phyloP scores from a whole-genome alignment of 345 rosid species.

The Zanthoxylum bungeanum region DNA sequence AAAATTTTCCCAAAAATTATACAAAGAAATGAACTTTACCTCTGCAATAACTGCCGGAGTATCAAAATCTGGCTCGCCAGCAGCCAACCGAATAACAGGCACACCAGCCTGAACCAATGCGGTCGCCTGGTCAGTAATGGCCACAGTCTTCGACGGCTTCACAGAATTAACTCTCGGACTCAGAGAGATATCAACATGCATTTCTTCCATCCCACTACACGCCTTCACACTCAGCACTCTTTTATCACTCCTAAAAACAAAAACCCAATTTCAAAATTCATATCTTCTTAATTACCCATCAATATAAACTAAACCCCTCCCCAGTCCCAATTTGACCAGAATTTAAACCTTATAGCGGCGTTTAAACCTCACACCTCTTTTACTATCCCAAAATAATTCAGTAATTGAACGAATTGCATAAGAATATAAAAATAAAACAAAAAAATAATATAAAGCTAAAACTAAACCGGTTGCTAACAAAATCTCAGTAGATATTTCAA shows the following conservation, averaged over 20 bases:
- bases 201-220: slow-evolving; percentile 23
- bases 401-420: no score
- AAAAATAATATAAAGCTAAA: no score
- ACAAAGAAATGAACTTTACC: slow-evolving; percentile 30
- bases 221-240: slow-evolving; percentile 42
- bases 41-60: slow-evolving; percentile 75
- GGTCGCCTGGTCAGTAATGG: slow-evolving; percentile 86
- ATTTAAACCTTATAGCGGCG: no score
- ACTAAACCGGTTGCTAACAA: no score
- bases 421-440: no score
- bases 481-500: no score
- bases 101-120: slow-evolving; percentile 88
- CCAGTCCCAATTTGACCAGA: neutral
- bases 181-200: slow-evolving; percentile 61
- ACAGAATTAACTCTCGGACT: slow-evolving; percentile 85
- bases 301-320: neutral
- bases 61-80: slow-evolving; percentile 98
- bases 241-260: neutral
- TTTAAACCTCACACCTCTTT: no score
- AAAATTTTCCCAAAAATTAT: neutral
- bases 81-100: slow-evolving; percentile 87
- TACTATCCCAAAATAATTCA: no score
- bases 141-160: slow-evolving; percentile 93
- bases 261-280: neutral
- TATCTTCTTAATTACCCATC: neutral